A percentile compares a stretch with the other conserved stretches of the same genome.
Evolutionary conservation across 1,284 basidiomycete genomes (phyloP).

Genomic region (Mycosarcoma mackinlayi): DNA sequence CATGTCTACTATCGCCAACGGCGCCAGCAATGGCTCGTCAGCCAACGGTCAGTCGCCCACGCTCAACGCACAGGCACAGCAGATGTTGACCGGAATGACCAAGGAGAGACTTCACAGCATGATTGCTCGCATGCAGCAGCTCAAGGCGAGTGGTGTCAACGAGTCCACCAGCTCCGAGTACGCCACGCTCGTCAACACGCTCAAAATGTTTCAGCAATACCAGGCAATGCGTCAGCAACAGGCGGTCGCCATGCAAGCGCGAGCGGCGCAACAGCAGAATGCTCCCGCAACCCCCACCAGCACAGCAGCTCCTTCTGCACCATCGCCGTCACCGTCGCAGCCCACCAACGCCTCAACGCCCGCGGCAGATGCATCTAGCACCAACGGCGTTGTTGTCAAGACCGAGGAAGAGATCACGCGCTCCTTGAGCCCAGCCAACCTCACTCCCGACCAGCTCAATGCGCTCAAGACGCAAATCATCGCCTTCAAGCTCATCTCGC

Average conservation of each 20-base stretch:
- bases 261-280: conserved; percentile 21
- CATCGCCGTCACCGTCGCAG: conserved; percentile 35
- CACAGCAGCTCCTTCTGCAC: conserved; percentile 25
- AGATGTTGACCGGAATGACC: conserved; percentile 64
- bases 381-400: conserved; percentile 44
- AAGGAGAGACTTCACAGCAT: conserved; percentile 63
- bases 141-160: conserved; percentile 68
- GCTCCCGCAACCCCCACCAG: conserved; percentile 7
- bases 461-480: conserved; percentile 88
- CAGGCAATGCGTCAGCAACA: conserved; percentile 64
- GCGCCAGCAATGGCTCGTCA: conserved; percentile 33
- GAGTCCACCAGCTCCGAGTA: conserved; percentile 68
- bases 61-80: conserved; percentile 54
- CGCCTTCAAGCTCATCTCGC: conserved; percentile 85
- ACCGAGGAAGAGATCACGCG: conserved; percentile 38
- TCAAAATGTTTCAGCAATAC: conserved; percentile 65
- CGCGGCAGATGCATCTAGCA: conserved; percentile 21
- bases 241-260: conserved; percentile 47
- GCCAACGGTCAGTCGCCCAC: conserved; percentile 30
- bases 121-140: conserved; percentile 67
- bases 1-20: conserved; percentile 52
- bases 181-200: conserved; percentile 63
- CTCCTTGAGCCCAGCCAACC: conserved; percentile 52
- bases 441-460: conserved; percentile 83
- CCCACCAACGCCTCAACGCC: conserved; percentile 24